These are phyloP conservation scores for Royoungia palumana DNA, from an alignment of 768 basidiomycete species.

Conservation along the genomic window DNA sequence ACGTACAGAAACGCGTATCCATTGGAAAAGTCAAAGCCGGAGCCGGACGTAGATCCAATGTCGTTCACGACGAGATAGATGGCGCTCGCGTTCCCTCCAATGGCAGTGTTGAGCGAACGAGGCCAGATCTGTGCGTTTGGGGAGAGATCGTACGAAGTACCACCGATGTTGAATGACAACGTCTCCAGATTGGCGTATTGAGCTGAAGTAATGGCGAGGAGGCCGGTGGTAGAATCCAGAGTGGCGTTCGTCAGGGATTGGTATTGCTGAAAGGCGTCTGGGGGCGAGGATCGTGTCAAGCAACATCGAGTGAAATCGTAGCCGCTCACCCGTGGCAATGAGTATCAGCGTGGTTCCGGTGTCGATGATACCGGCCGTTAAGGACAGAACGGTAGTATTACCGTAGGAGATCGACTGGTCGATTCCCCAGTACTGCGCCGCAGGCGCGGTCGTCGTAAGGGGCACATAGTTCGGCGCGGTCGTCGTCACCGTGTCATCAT, in stretches of 20 bases:
- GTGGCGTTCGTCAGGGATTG: conserved; percentile 21
- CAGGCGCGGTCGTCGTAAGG: conserved; percentile 21
- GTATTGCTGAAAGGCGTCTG: conserved; percentile 27
- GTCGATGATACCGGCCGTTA: conserved; percentile 33
- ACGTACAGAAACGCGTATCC: conserved; percentile 7
- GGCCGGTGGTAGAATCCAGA: conserved; percentile 22
- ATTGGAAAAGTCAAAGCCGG: conserved; percentile 17
- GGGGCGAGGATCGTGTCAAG: not conserved
- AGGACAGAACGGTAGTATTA: conserved; percentile 14
- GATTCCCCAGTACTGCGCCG: conserved; percentile 31
- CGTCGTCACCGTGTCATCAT: conserved; percentile 14
- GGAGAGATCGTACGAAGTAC: conserved; percentile 12
- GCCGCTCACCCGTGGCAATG: conserved; percentile 18
- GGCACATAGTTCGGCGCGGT: conserved; percentile 19
- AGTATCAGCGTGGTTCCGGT: conserved; percentile 30
- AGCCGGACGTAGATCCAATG: conserved; percentile 10
- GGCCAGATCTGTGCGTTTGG: conserved; percentile 32
- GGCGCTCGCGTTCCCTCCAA: conserved; percentile 20
- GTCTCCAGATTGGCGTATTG: conserved; percentile 23
- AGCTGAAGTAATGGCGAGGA: conserved; percentile 21
- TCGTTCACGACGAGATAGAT: conserved; percentile 24
- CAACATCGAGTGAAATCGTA: not conserved
- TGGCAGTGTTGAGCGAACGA: conserved; percentile 22
- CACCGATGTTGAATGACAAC: conserved; percentile 26
- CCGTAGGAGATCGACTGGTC: conserved; percentile 32